Evolutionary conservation across 2,329 filamentous ascomycete species (phyloP).

Genomic region (Colletotrichum graminicola): DNA sequence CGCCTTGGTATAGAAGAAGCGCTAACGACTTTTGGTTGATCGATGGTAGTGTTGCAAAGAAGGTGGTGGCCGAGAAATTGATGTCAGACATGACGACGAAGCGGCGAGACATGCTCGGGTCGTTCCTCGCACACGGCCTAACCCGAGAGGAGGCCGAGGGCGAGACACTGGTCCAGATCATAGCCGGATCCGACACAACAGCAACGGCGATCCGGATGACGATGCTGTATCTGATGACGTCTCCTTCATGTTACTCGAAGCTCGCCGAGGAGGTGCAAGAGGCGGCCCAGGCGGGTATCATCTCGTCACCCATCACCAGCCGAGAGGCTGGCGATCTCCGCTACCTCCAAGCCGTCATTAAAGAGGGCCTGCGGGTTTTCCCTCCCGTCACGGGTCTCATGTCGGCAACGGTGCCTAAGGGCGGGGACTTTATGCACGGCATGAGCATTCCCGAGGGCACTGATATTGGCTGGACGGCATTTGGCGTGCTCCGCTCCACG

Average conservation of each 20-base stretch:
- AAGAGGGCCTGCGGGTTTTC: slow-evolving; percentile 61
- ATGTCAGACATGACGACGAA: slow-evolving; percentile 38
- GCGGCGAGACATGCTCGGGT: slow-evolving; percentile 55
- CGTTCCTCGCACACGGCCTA: slow-evolving; percentile 56
- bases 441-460: slow-evolving; percentile 60
- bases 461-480: slow-evolving; percentile 58
- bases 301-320: slow-evolving; percentile 50
- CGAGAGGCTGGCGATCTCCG: slow-evolving; percentile 55
- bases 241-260: slow-evolving; percentile 59
- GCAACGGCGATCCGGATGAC: slow-evolving; percentile 57
- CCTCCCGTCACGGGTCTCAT: slow-evolving; percentile 57
- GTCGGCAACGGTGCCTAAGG: slow-evolving; percentile 51
- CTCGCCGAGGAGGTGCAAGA: slow-evolving; percentile 63
- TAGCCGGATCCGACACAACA: slow-evolving; percentile 55
- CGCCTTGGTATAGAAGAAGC: not conserved
- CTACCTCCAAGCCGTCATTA: slow-evolving; percentile 64
- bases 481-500: slow-evolving; percentile 55
- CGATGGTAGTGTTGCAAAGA: slow-evolving; percentile 43
- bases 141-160: slow-evolving; percentile 47
- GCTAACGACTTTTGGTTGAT: slow-evolving; percentile 20
- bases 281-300: slow-evolving; percentile 43
- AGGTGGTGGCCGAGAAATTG: slow-evolving; percentile 45
- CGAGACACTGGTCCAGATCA: slow-evolving; percentile 51
- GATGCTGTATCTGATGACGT: slow-evolving; percentile 64
- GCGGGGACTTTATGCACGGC: slow-evolving; percentile 54